A percentile compares a stretch with the other conserved stretches of the same genome.
phyloP scores from a whole-genome alignment of 1,284 basidiomycete genomes.

The Ustilago crameri region DNA sequence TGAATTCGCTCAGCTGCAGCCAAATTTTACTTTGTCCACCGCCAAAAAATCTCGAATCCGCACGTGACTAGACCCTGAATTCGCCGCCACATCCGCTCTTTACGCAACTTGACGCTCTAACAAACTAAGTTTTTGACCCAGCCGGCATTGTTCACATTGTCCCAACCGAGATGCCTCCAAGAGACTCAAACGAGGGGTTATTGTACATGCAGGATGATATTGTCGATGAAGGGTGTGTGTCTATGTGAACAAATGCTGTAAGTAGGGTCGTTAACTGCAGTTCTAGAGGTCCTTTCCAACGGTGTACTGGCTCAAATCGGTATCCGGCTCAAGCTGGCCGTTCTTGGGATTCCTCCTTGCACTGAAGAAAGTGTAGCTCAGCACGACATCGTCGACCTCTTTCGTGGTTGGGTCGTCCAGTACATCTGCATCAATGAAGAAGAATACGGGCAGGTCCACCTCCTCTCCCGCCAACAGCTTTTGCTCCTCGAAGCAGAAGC shows the following conservation, averaged over 20 bases:
- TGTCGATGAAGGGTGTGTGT: not conserved
- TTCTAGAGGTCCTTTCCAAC: slow-evolving; percentile 49
- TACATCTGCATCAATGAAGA: slow-evolving; percentile 98
- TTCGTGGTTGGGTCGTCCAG: slow-evolving; percentile 88
- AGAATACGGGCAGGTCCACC: slow-evolving; percentile 96
- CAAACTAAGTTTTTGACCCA: too few relatives aligned
- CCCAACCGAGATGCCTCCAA: too few relatives aligned
- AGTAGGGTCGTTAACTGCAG: too few relatives aligned
- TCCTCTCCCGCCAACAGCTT: slow-evolving; percentile 93
- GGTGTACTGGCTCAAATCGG: slow-evolving; percentile 59
- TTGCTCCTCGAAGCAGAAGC: slow-evolving; percentile 99
- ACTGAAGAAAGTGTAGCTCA: slow-evolving; percentile 97
- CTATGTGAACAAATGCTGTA: not conserved
- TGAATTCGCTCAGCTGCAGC: slow-evolving; percentile 1
- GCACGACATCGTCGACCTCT: slow-evolving; percentile 87
- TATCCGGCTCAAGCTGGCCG: slow-evolving; percentile 66
- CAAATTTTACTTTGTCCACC: slow-evolving; percentile 3
- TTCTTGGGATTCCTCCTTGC: slow-evolving; percentile 69
- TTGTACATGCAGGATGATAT: not conserved
- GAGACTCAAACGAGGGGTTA: too few relatives aligned
- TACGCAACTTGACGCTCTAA: not conserved
- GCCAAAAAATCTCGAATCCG: slow-evolving; percentile 25
- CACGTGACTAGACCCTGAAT: slow-evolving; percentile 48
- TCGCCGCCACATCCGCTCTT: not conserved
- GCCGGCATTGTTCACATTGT: too few relatives aligned